phyloP scores from a whole-genome alignment of 305 asterid species.

The Striga hermonthica region DNA sequence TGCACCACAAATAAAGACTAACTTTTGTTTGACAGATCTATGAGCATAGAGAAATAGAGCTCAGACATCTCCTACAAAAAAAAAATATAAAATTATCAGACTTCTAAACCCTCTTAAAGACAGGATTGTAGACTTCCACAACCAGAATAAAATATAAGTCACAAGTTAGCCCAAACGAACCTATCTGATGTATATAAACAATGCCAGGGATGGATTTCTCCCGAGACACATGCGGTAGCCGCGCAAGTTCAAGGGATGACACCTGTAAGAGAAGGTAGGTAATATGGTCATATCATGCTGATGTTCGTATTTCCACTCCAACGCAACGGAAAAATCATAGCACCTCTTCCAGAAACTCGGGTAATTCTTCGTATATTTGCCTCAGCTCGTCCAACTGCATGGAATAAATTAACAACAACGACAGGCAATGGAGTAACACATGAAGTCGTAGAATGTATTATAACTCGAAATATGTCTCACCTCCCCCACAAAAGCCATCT shows the following conservation, averaged over 20 bases:
- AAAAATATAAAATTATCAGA: slow-evolving; percentile 1
- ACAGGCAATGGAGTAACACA: slow-evolving; percentile 23
- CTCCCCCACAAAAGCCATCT: slow-evolving; percentile 93
- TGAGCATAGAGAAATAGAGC: slow-evolving; percentile 12
- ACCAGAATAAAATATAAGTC: slow-evolving; percentile 25
- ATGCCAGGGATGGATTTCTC: slow-evolving; percentile 68
- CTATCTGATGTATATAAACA: slow-evolving; percentile 89
- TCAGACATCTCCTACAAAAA: slow-evolving; percentile 14
- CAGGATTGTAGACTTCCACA: slow-evolving; percentile 20
- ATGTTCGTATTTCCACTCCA: slow-evolving; percentile 30
- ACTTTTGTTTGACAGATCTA: slow-evolving; percentile 3
- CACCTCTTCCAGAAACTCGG: slow-evolving; percentile 95
- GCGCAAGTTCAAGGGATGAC: slow-evolving; percentile 80
- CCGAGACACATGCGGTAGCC: slow-evolving; percentile 62
- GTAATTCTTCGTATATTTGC: slow-evolving; percentile 94
- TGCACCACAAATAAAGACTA: slow-evolving; percentile 38
- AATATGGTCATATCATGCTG: slow-evolving; percentile 29
- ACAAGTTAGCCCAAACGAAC: slow-evolving; percentile 43
- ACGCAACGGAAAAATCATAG: slow-evolving; percentile 31
- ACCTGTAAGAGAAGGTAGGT: slow-evolving; percentile 56
- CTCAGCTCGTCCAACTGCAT: slow-evolving; percentile 96
- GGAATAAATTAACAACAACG: slow-evolving; percentile 30
- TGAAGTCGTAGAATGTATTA: slow-evolving; percentile 25
- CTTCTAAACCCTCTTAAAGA: slow-evolving; percentile 26
- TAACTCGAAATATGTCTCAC: slow-evolving; percentile 38